Base-by-base conservation (phyloP, 2,329 filamentous ascomycete species). In the Niveomyces coronatus region DNA sequence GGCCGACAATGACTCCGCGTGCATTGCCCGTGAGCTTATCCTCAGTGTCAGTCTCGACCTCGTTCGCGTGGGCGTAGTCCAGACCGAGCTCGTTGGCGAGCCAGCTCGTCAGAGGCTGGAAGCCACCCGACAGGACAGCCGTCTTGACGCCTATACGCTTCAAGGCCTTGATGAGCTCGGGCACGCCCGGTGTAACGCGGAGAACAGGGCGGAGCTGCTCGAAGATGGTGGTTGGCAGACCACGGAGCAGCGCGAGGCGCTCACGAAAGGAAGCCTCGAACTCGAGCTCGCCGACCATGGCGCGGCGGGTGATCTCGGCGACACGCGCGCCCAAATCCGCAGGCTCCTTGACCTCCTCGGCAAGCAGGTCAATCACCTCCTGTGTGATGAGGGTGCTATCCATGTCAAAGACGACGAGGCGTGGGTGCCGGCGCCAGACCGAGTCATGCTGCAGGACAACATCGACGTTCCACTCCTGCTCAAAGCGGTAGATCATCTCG, bases 321-420 rank as follows among this genome's bases (percentile, higher is more conserved):
- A 98, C 89, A 50, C 84, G 68, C 37, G 78, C 78, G 49, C 85
- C 78, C n/a, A 93, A 73, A 37, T 86, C 85, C 3, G 74, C 62
- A 54, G 72, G 64, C 60, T 83, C 64, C 33, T 63, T 68, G 51
- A 94, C 76, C 26, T 82, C 82, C 38, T 82, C 79, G 4, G 91
- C 91, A 40, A 98, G 80, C 52, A 96, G 79, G 59, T 98, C 91
- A 55, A 98, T 96, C 44, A 95, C 88, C 64, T 98, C 91, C 59
- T 98, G 88, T 38, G 89, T 83, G 56, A 98, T 96, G 43, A 98
- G 73, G 0, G 91, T 98, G 59, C 83, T 91, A 64, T 98, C 91
- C 91, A 98, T 98, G 60, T 98, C 91, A 54, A 98, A 98, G 22
- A 95, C 85, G 4, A 89, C 87, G 9, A 96, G 69, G 8, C 89